Evolutionary conservation across 1,284 basidiomycete genomes (phyloP).

Genomic region (Puccinia horiana): DNA sequence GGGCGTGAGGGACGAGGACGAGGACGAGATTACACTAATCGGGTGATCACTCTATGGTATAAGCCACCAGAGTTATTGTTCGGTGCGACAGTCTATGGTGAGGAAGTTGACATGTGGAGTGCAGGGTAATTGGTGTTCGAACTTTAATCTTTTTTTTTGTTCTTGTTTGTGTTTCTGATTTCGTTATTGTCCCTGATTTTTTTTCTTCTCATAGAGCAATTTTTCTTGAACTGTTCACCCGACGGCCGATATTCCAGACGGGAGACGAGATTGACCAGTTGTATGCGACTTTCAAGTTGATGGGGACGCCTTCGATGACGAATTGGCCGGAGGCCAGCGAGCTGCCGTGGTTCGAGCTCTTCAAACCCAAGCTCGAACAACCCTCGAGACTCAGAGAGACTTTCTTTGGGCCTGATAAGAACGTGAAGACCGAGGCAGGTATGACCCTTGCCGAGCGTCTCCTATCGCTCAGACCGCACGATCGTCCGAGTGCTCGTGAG

Average conservation of each 20-base stretch:
- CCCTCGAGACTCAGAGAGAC: constrained; percentile 73
- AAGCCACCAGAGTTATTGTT: constrained; percentile 92
- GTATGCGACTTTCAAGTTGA: constrained; percentile 82
- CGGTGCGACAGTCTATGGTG: constrained; percentile 93
- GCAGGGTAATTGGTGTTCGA: constrained; percentile 71
- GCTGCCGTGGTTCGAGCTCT: constrained; percentile 97
- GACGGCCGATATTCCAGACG: constrained; percentile 92
- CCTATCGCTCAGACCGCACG: constrained; percentile 54
- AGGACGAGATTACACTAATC: constrained; percentile 96
- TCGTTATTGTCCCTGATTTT: constrained; percentile 43
- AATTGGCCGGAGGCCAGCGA: constrained; percentile 79
- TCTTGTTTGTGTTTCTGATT: neutral
- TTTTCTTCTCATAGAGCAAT: constrained; percentile 72
- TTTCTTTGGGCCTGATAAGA: constrained; percentile 61
- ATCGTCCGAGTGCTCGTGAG: constrained; percentile 53
- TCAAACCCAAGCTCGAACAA: constrained; percentile 76
- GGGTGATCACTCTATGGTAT: constrained; percentile 99
- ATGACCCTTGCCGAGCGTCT: constrained; percentile 54
- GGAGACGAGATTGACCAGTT: constrained; percentile 96
- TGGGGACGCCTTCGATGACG: constrained; percentile 82
- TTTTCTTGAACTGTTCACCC: constrained; percentile 94
- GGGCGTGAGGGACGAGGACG: constrained; percentile 59
- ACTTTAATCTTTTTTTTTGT: neutral
- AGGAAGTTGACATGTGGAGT: constrained; percentile 99
- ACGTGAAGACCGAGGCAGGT: constrained; percentile 52